phyloP scores from a whole-genome alignment of 2,329 filamentous ascomycete species.

The Verticillium tricorpus region DNA sequence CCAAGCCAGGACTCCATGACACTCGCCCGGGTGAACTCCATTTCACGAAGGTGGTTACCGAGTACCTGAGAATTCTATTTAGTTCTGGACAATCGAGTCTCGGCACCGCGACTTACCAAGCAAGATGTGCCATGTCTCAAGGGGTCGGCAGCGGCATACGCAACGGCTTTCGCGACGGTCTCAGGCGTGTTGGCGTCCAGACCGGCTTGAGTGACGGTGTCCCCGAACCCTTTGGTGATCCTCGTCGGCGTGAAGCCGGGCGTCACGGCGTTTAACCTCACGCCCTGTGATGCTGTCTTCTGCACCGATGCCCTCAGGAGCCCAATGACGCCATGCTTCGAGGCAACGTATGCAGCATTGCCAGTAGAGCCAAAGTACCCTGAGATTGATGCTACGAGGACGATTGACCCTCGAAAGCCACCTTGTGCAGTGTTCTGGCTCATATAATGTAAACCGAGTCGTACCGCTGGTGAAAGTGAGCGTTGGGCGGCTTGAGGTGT shows the following conservation, averaged over 20 bases:
- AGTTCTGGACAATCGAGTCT: background rate
- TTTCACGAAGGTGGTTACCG: background rate
- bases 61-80: background rate
- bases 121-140: background rate
- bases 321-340: conserved; percentile 15
- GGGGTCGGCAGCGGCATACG: background rate
- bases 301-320: conserved; percentile 6
- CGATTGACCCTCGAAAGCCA: conserved; percentile 10
- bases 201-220: background rate
- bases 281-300: background rate
- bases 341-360: conserved; percentile 12
- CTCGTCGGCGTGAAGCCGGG: background rate
- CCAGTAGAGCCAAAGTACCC: conserved; percentile 15
- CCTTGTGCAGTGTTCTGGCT: background rate
- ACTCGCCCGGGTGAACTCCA: background rate
- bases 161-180: background rate
- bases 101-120: background rate
- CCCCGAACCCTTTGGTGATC: background rate
- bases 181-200: background rate
- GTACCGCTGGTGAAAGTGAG: background rate
- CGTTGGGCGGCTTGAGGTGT: background rate
- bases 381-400: conserved; percentile 12
- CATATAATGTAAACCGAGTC: background rate
- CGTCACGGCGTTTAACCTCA: background rate
- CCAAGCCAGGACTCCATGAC: background rate